Percentiles rank a stretch among this genome's conserved stretches.
Evolutionary conservation across 257 asterid species (phyloP).

Genomic region (Przewalskia tangutica): DNA sequence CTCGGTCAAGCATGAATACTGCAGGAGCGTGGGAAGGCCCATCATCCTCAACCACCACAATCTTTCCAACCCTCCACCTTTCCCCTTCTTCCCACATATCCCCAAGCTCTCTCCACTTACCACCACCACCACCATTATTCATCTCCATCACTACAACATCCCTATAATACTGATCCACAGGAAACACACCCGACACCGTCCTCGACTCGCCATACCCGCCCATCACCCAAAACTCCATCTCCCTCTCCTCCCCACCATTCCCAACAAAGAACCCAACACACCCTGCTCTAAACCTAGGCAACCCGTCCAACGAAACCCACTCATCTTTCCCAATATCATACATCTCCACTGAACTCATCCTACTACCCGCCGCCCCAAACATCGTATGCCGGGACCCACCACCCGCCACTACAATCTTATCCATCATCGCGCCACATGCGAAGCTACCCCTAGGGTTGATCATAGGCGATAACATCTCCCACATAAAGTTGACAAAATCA

Average conservation of each 20-base stretch:
- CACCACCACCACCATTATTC: conserved; percentile 32
- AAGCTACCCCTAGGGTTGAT: conserved; percentile 85
- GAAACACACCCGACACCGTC: conserved; percentile 73
- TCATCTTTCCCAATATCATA: conserved; percentile 72
- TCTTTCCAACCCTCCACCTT: conserved; percentile 63
- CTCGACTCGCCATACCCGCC: conserved; percentile 92
- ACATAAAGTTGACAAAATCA: conserved; percentile 32
- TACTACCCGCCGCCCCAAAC: conserved; percentile 90
- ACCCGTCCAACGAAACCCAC: conserved; percentile 79
- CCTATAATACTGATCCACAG: conserved; percentile 79
- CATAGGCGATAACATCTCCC: conserved; percentile 78
- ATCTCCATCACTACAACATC: conserved; percentile 84
- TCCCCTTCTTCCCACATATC: conserved; percentile 98
- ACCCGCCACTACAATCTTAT: conserved; percentile 80
- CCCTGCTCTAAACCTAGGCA: conserved; percentile 94
- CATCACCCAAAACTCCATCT: conserved; percentile 88
- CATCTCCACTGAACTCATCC: conserved; percentile 92
- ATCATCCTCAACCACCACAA: conserved; percentile 50
- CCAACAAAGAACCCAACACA: conserved; percentile 76
- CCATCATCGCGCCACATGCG: conserved; percentile 67
- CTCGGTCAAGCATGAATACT: conserved; percentile 66
- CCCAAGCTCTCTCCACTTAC: conserved; percentile 86
- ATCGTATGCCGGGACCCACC: conserved; percentile 84
- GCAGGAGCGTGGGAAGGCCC: conserved; percentile 33
- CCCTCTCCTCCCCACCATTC: conserved; percentile 14